Percentiles rank a stretch among this genome's conserved stretches.
phyloP scores from a whole-genome alignment of 257 asterid species.

The Solanum etuberosum region DNA sequence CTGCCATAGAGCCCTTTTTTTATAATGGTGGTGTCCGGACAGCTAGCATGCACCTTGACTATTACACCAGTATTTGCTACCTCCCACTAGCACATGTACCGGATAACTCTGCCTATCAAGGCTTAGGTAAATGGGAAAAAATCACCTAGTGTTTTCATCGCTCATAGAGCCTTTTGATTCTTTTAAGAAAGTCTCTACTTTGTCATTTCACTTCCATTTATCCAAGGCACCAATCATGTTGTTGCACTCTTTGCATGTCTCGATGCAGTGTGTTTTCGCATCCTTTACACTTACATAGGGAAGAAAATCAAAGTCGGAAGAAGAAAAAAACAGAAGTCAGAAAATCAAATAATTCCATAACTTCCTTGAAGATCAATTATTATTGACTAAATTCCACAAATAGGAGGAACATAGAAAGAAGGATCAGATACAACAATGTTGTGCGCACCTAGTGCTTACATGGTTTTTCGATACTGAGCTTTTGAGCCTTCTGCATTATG shows the following conservation, averaged over 20 bases:
- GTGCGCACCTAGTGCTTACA: conserved; percentile 31
- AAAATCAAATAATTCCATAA: background rate
- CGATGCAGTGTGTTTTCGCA: background rate
- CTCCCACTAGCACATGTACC: background rate
- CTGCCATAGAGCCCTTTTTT: background rate
- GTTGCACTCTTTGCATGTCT: background rate
- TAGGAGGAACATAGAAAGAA: background rate
- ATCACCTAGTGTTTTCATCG: background rate
- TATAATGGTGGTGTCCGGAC: background rate
- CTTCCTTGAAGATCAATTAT: background rate
- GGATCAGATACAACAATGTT: conserved; percentile 6
- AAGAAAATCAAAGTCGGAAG: background rate
- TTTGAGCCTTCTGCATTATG: conserved; percentile 61
- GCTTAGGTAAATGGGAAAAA: background rate
- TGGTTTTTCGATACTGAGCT: conserved; percentile 43
- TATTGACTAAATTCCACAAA: conserved; percentile 2
- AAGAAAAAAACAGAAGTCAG: background rate
- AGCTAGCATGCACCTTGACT: background rate
- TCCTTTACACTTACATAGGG: background rate
- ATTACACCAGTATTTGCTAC: background rate
- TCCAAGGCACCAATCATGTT: background rate
- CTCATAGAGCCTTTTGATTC: background rate
- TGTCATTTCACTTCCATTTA: background rate
- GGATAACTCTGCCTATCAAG: background rate
- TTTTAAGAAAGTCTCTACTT: background rate